A percentile compares a stretch with the other conserved stretches of the same genome.
These are phyloP conservation scores for Saccharomyces pastorianus DNA, from an alignment of 1,139 yeast genomes.

Conservation along the genomic window DNA sequence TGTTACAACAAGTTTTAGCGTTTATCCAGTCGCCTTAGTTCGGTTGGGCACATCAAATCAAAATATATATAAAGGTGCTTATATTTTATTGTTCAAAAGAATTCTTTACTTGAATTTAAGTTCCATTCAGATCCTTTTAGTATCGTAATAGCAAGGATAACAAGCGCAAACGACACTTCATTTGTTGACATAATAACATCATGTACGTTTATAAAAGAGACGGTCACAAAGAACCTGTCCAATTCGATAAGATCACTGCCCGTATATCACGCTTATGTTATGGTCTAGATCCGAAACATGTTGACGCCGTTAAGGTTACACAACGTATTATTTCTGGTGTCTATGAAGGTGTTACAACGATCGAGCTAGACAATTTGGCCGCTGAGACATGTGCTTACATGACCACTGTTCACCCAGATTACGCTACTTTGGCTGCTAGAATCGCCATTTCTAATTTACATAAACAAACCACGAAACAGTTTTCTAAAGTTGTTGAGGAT, in stretches of 20 bases:
- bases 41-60: neutral
- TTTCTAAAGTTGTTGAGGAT: slow-evolving; percentile 61
- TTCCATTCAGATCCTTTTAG: neutral
- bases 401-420: slow-evolving; percentile 96
- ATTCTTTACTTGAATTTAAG: neutral
- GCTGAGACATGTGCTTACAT: slow-evolving; percentile 96
- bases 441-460: slow-evolving; percentile 87
- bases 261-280: slow-evolving; percentile 64
- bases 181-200: neutral
- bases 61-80: neutral
- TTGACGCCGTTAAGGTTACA: slow-evolving; percentile 83
- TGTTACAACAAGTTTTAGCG: neutral
- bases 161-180: neutral
- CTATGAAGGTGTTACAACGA: slow-evolving; percentile 92
- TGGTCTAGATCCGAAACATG: slow-evolving; percentile 74
- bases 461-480: slow-evolving; percentile 80
- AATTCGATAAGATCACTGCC: slow-evolving; percentile 68
- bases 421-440: slow-evolving; percentile 90
- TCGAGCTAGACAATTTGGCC: slow-evolving; percentile 88
- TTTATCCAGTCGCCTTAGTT: neutral
- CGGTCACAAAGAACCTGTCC: slow-evolving; percentile 81
- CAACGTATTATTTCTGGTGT: slow-evolving; percentile 87
- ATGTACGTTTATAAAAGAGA: slow-evolving; percentile 42
- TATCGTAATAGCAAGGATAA: neutral
- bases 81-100: neutral